These are phyloP conservation scores for Brassica nigra DNA, from an alignment of 345 rosid species.

Conservation along the genomic window DNA sequence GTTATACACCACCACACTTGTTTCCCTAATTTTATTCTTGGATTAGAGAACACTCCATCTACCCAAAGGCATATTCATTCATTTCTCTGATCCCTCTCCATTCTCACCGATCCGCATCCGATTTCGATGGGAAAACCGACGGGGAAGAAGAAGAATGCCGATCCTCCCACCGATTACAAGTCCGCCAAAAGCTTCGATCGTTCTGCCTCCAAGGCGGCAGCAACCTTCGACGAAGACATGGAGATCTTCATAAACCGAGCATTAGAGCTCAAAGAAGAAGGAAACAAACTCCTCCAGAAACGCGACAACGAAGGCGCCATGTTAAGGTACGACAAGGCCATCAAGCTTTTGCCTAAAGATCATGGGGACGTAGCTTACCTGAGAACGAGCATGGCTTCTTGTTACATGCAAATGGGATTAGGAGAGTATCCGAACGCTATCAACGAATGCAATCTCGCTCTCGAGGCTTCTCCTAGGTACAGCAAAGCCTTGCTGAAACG, in stretches of 20 bases:
- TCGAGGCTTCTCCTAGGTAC: slow-evolving; percentile 75
- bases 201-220: slow-evolving; percentile 53
- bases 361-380: slow-evolving; percentile 81
- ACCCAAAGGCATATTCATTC: slow-evolving; percentile 4
- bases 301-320: slow-evolving; percentile 93
- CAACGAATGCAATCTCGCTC: slow-evolving; percentile 79
- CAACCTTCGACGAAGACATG: slow-evolving; percentile 77
- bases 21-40: slow-evolving; percentile 4
- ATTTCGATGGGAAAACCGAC: slow-evolving; percentile 81
- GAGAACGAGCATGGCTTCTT: slow-evolving; percentile 83
- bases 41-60: slow-evolving; percentile 28
- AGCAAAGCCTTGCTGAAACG: slow-evolving; percentile 88
- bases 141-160: slow-evolving; percentile 68
- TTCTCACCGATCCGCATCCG: neutral
- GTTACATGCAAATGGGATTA: slow-evolving; percentile 92
- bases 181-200: slow-evolving; percentile 51
- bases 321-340: slow-evolving; percentile 84
- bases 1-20: neutral
- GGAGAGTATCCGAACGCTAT: slow-evolving; percentile 95
- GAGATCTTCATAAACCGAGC: slow-evolving; percentile 85
- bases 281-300: slow-evolving; percentile 73
- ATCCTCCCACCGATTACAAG: slow-evolving; percentile 46
- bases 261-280: slow-evolving; percentile 93
- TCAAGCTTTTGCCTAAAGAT: slow-evolving; percentile 74
- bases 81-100: neutral